phyloP scores from a whole-genome alignment of 345 rosid species.

The Euphorbia pulcherrima region DNA sequence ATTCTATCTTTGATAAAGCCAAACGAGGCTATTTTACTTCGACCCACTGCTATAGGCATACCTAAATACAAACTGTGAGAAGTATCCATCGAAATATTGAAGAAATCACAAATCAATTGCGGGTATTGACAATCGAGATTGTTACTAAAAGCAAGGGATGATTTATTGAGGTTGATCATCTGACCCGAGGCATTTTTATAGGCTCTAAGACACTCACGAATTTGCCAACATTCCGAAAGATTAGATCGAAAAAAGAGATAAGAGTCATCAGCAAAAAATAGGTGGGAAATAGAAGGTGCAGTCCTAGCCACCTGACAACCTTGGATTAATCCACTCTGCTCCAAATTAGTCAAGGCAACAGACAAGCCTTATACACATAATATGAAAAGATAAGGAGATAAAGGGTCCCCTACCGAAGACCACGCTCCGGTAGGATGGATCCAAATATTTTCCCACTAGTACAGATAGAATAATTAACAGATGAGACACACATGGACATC shows the following conservation, averaged over 20 bases:
- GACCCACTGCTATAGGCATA: no score
- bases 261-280: background rate
- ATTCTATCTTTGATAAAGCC: no score
- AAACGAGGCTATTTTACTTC: no score
- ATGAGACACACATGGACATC: background rate
- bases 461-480: no score
- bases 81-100: no score
- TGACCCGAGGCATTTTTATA: background rate
- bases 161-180: no score
- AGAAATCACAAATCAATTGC: no score
- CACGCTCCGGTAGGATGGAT: background rate
- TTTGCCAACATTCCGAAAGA: background rate
- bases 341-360: background rate
- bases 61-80: no score
- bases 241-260: background rate
- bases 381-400: background rate
- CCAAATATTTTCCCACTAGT: background rate
- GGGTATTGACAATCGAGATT: no score
- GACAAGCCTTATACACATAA: background rate
- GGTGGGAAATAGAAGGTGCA: background rate
- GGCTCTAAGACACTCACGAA: no score
- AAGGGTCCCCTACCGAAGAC: background rate
- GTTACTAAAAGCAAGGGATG: background rate
- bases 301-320: background rate
- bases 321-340: background rate